Conservation (phyloP, 208 protist species). For the Acanthamoeba healyi region DNA sequence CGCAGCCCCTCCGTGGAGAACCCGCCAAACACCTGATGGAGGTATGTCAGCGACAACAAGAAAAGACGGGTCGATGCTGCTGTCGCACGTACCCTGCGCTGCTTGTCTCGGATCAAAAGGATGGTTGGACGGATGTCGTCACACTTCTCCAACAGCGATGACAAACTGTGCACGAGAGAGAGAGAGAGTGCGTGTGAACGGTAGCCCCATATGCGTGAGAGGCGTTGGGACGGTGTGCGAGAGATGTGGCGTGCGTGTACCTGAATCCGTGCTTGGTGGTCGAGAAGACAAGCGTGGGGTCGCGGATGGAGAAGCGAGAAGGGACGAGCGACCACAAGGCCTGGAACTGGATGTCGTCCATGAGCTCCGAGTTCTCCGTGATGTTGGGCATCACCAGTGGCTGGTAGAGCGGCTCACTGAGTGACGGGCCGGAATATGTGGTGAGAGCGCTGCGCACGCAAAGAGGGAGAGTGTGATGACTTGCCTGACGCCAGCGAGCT, state of each 20-base stretch:
- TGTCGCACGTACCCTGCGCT: not conserved
- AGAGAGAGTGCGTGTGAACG: not conserved
- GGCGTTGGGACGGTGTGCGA: no score
- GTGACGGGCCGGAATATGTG: not conserved
- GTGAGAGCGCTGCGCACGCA: not conserved
- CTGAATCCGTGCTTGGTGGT: conserved; percentile 19
- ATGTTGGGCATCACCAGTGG: not conserved
- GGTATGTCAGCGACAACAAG: not conserved
- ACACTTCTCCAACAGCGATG: not conserved
- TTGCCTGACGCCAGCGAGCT: not conserved
- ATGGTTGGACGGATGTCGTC: not conserved
- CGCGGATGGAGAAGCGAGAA: conserved; percentile 2
- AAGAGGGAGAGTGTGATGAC: not conserved
- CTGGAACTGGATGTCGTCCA: conserved; percentile 22
- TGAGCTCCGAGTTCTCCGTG: not conserved
- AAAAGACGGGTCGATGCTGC: no score
- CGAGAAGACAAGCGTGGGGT: not conserved
- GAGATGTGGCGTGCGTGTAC: not conserved
- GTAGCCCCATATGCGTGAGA: not conserved
- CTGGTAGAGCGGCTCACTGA: conserved; percentile 1
- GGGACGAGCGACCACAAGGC: conserved; percentile 10
- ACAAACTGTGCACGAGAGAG: not conserved
- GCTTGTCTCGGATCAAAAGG: not conserved
- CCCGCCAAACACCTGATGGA: not conserved
- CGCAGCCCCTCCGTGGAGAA: conserved; percentile 22